Conservation (phyloP, 768 basidiomycete genomes). For the Trametes coccinea region DNA sequence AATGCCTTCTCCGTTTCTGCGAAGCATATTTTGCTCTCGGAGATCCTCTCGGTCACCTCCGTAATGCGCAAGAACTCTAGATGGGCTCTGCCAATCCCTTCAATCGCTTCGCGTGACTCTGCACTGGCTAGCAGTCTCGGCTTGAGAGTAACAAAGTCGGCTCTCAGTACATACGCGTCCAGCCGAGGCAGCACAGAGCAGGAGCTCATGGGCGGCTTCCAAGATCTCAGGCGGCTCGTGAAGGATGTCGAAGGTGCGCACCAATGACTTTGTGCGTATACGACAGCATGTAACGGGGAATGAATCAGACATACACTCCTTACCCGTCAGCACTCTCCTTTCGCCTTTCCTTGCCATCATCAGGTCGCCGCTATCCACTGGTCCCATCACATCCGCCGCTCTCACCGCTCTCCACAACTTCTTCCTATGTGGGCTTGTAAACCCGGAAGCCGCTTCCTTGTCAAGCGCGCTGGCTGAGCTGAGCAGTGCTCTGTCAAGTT, state of each 20-base stretch:
- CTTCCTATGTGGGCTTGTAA: conserved; percentile 77
- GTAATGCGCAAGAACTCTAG: conserved; percentile 98
- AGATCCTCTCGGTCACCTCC: conserved; percentile 89
- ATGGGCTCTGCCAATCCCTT: conserved; percentile 80
- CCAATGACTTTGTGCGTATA: background rate
- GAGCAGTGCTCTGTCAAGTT: conserved; percentile 88
- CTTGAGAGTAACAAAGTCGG: conserved; percentile 60
- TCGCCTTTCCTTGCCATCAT: conserved; percentile 92
- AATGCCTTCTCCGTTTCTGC: conserved; percentile 42
- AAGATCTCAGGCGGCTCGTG: conserved; percentile 76
- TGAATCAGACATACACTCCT: conserved; percentile 52
- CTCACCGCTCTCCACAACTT: conserved; percentile 86
- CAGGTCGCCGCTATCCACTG: conserved; percentile 91
- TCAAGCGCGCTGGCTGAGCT: conserved; percentile 75
- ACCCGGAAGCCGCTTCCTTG: conserved; percentile 53
- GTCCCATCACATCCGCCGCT: conserved; percentile 95
- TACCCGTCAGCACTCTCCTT: conserved; percentile 66
- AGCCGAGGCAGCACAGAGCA: conserved; percentile 66
- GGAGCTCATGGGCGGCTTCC: conserved; percentile 88
- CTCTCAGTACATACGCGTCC: conserved; percentile 41
- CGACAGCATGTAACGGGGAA: background rate
- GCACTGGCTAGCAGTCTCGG: conserved; percentile 75
- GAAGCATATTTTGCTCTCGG: conserved; percentile 83
- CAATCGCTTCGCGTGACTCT: conserved; percentile 59
- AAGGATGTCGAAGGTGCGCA: conserved; percentile 64